Evolutionary conservation across 2,329 filamentous ascomycete genomes (phyloP), one percentile per base, ranked within the genome.

Genomic region (Fusarium chaquense): DNA sequence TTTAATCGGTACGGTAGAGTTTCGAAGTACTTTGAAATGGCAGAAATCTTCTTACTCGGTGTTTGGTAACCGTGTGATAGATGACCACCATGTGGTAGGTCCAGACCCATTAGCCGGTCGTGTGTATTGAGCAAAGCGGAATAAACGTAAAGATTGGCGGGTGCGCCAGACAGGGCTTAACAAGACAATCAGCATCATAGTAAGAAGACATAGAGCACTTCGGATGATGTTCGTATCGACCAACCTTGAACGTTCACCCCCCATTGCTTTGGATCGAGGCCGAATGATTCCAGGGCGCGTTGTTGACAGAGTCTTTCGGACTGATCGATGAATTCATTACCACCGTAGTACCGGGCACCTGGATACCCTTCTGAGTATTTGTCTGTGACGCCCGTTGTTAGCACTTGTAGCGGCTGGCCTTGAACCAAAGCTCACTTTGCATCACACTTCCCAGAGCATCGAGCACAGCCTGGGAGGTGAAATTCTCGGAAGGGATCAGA

Each of bases 301-400:
- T 93, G 87, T 83, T 98, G 96, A 82, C 95, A 98, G 49, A 97
- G 85, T 47, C 91, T 85, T 83, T 98, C 95, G 8, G 95, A 89
- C 76, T 93, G 88, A 77, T 98, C 95, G 76, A 98, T 98, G 81
- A 94, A 94, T 82, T 98, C 92, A 80, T 98, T 98, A 70, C 95
- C 95, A 56, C 95, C 95, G 78, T 98, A 98, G 84, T 98, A 98
- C 78, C 95, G 88, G 65, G 95, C 95, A 59, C 96, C 96, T 33
- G 95, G 96, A 76, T 99, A 99, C 53, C 96, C 96, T 81, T 99
- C 96, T 1, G 96, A 98, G 83, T 99, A 99, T 81, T 99, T 98
- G 83, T 98, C 93, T 92, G 76, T 20, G 18, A n/a, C 24, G 26
- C 9, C 33, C 12, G 20, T 63, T 52, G 22, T 67, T 55, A 65